These are phyloP conservation scores for Trypanosoma boissoni DNA, from an alignment of 208 protist species.

Conservation along the genomic window DNA sequence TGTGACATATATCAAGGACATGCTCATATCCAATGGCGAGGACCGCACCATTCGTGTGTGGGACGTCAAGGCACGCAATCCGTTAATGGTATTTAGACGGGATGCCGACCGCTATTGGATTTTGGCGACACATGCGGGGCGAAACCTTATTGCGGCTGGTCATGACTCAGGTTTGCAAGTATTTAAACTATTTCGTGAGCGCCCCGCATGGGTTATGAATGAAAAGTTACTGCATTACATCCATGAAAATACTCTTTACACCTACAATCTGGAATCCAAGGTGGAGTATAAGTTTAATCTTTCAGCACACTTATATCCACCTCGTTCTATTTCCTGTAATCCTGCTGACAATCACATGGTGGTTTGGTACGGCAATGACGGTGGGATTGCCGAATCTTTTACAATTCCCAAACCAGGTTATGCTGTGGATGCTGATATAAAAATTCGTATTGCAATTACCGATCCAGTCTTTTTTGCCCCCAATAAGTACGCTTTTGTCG, in stretches of 20 bases:
- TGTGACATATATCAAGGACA: constrained; percentile 95
- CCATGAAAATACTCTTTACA: constrained; percentile 43
- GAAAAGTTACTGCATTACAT: constrained; percentile 58
- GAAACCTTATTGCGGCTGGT: constrained; percentile 97
- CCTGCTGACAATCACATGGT: constrained; percentile 46
- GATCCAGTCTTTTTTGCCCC: constrained; percentile 93
- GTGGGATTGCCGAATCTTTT: constrained; percentile 31
- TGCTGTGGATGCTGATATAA: constrained; percentile 34
- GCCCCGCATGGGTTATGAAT: constrained; percentile 76
- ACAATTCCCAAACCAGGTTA: constrained; percentile 29
- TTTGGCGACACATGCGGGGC: constrained; percentile 89
- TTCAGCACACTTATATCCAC: constrained; percentile 39
- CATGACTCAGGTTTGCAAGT: constrained; percentile 96
- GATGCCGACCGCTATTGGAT: constrained; percentile 99
- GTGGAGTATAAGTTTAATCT: constrained; percentile 30
- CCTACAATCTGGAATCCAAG: constrained; percentile 48
- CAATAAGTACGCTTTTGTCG: constrained; percentile 94
- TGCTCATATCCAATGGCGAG: constrained; percentile 96
- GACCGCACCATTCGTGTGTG: constrained; percentile 95
- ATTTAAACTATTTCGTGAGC: constrained; percentile 98
- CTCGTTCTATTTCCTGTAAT: constrained; percentile 59
- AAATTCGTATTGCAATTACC: constrained; percentile 47
- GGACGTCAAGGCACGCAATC: constrained; percentile 72
- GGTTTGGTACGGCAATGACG: constrained; percentile 44
- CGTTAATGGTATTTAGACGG: constrained; percentile 91